phyloP scores from a whole-genome alignment of 2,329 filamentous ascomycete genomes.

The Sporothrix globosa region DNA sequence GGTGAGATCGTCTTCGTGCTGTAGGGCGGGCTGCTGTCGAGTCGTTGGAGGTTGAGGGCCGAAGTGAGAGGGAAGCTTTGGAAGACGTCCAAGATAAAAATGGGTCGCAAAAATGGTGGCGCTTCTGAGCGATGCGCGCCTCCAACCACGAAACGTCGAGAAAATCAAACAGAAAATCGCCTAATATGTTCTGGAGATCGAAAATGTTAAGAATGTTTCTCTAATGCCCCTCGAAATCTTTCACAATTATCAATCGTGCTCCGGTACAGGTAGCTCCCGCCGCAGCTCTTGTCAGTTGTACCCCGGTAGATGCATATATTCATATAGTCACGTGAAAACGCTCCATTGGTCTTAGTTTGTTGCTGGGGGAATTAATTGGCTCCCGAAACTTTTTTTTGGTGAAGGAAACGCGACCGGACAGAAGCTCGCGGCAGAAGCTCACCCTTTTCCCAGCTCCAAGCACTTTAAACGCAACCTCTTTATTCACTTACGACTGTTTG shows the following conservation, averaged over 20 bases:
- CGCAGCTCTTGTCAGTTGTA: background rate
- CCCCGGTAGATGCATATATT: conserved; percentile 18
- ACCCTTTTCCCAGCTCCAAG: conserved; percentile 8
- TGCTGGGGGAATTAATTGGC: conserved; percentile 22
- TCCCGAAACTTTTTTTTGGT: conserved; percentile 19
- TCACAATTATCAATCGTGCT: no score
- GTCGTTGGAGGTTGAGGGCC: background rate
- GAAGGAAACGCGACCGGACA: conserved; percentile 22
- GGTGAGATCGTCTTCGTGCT: background rate
- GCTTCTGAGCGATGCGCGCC: background rate
- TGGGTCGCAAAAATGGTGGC: conserved; percentile 25
- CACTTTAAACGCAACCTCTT: background rate
- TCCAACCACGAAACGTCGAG: background rate
- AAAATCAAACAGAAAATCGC: background rate
- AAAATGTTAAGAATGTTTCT: background rate
- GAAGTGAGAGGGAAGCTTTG: conserved; percentile 3
- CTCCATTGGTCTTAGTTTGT: conserved; percentile 15
- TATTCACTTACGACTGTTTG: conserved; percentile 1
- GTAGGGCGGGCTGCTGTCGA: background rate
- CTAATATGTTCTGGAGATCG: background rate
- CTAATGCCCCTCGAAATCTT: background rate
- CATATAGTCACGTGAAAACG: background rate
- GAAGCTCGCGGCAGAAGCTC: conserved; percentile 18
- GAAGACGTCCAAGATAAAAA: conserved; percentile 11
- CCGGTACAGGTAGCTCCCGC: background rate